Conservation (phyloP, 345 rosid genomes). For the Rhodamnia rubescens region DNA sequence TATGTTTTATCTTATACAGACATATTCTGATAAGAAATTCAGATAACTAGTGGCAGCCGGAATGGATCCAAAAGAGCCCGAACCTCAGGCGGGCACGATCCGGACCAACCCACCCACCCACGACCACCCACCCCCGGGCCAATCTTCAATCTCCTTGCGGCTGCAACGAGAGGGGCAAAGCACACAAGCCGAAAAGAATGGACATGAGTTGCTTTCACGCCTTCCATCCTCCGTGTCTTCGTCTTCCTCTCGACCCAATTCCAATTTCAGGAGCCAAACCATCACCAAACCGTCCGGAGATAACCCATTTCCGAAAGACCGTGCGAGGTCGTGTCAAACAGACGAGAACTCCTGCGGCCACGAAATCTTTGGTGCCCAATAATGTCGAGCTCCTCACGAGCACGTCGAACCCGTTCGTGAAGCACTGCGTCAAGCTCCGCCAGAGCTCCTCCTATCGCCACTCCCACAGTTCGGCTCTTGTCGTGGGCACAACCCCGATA, state of each 20-base stretch:
- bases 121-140: no score
- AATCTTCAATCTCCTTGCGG: background rate
- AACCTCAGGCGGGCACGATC: background rate
- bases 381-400: conserved; percentile 49
- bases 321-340: background rate
- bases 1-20: no score
- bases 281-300: background rate
- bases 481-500: conserved; percentile 76
- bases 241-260: background rate
- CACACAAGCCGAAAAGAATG: background rate
- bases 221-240: background rate
- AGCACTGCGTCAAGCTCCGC: conserved; percentile 83
- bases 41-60: no score
- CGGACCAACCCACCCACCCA: no score
- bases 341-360: background rate
- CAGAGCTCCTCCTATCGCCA: conserved; percentile 79
- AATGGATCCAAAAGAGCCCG: no score
- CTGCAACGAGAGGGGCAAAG: background rate
- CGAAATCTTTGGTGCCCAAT: conserved; percentile 14
- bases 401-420: conserved; percentile 73
- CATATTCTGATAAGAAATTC: no score
- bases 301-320: background rate
- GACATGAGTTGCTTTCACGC: background rate
- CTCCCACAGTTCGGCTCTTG: conserved; percentile 58
- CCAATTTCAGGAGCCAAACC: background rate